phyloP scores from a whole-genome alignment of 2,329 filamentous ascomycete genomes.

The Monosporascus sp. region DNA sequence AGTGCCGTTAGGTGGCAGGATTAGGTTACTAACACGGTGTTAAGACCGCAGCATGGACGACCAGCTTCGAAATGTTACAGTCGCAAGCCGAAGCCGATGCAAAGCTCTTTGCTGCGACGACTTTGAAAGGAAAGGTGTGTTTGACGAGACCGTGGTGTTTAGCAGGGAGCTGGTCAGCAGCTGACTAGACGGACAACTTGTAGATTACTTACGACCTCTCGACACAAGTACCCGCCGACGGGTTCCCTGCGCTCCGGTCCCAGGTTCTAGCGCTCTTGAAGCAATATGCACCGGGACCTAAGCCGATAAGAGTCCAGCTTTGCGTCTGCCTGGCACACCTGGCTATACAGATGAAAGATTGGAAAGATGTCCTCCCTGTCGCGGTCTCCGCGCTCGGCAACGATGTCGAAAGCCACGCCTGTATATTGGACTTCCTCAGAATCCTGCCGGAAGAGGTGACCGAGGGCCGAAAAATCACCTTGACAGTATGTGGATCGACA shows the following conservation, averaged over 20 bases:
- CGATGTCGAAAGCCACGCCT: conserved; percentile 73
- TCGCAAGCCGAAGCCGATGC: conserved; percentile 75
- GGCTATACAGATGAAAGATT: conserved; percentile 91
- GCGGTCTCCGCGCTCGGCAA: conserved; percentile 74
- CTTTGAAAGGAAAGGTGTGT: conserved; percentile 91
- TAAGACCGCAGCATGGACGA: conserved; percentile 85
- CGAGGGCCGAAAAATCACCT: conserved; percentile 97
- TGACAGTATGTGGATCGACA: conserved; percentile 84
- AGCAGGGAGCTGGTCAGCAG: conserved; percentile 5
- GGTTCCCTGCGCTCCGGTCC: conserved; percentile 72
- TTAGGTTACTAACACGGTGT: conserved; percentile 14
- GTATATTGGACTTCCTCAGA: conserved; percentile 91
- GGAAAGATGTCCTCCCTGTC: conserved; percentile 85
- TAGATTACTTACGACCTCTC: conserved; percentile 93
- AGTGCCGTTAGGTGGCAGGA: background rate
- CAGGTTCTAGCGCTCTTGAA: conserved; percentile 79
- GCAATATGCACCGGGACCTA: conserved; percentile 74
- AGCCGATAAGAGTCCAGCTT: conserved; percentile 81
- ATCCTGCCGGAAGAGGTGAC: conserved; percentile 98
- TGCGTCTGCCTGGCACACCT: conserved; percentile 92
- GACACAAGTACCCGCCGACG: conserved; percentile 72
- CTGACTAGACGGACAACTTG: conserved; percentile 11
- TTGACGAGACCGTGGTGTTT: conserved; percentile 2
- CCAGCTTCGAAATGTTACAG: conserved; percentile 80
- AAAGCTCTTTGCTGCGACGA: conserved; percentile 93